Conservation (phyloP, 164 flowering plant genomes). For the Dillenia turbinata region DNA sequence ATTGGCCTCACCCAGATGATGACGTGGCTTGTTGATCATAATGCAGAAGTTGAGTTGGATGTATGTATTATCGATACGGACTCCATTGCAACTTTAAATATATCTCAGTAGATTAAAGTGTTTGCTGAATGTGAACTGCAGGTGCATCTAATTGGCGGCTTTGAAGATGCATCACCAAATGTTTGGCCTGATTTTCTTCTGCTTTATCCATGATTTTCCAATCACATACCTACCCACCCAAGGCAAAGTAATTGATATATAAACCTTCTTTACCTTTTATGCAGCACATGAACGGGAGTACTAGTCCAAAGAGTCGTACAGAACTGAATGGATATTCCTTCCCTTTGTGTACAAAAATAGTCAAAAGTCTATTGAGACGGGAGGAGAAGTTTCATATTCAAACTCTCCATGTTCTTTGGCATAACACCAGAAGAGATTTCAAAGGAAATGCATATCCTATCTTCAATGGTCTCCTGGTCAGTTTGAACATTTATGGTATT, state of each 20-base stretch:
- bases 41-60: slow-evolving; percentile 48
- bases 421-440: slow-evolving; percentile 74
- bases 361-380: slow-evolving; percentile 47
- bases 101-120: slow-evolving; percentile 2
- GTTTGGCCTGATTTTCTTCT: slow-evolving; percentile 40
- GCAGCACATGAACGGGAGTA: slow-evolving; percentile 38
- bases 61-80: slow-evolving; percentile 28
- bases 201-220: slow-evolving; percentile 17
- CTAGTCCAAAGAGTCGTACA: slow-evolving; percentile 13
- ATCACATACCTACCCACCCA: slow-evolving; percentile 14
- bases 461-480: slow-evolving; percentile 71
- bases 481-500: slow-evolving; percentile 14
- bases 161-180: slow-evolving; percentile 50
- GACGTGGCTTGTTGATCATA: slow-evolving; percentile 36
- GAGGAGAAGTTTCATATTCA: slow-evolving; percentile 52
- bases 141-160: slow-evolving; percentile 93
- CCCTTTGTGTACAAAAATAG: slow-evolving; percentile 66
- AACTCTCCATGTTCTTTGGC: slow-evolving; percentile 66
- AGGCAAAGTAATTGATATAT: slow-evolving; percentile 13
- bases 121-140: slow-evolving; percentile 29
- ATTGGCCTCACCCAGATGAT: slow-evolving; percentile 73
- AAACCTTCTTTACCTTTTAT: slow-evolving; percentile 21
- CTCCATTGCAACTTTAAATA: neutral
- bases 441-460: slow-evolving; percentile 61
- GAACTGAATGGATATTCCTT: slow-evolving; percentile 54